Base-by-base conservation (phyloP, 2,329 filamentous ascomycete species). In the Geoglossum cookeanum region DNA sequence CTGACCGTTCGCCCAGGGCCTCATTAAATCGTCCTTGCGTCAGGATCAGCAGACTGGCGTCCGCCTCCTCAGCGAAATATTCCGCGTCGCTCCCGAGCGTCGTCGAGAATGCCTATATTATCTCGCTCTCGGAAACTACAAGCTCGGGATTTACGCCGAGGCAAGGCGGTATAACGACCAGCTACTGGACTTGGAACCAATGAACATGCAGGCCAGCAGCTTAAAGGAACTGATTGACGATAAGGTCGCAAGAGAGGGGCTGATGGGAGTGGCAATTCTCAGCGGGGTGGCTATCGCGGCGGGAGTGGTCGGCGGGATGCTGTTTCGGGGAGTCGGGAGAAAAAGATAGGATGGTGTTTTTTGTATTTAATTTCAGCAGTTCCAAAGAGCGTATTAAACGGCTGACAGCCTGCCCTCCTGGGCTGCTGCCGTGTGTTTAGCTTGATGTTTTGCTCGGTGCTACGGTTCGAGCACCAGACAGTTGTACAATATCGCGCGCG, bases 41-140 rank as follows among this genome's bases (percentile, higher is more conserved):
- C 71, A 77, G 68, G 90, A 98, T 65, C 91, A 97, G 70, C 91
- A 97, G 75, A 83, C 92, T 70, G 91, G 91, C 65, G 89, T 97
- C 61, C 87, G 87, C 62, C 80, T 97, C 37, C 84, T 97, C 59
- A 90, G 88, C 64, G 91, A 97, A 64, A 98, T 98, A 72, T 98
- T 97, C 78, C 88, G 91, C 68, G 83, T 84, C 59, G 85, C 88
- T 39, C 89, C 88, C 63, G 92, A 97, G 71, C 87, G 92, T 64
- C 84, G 92, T 67, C 84, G 92, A 66, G 92, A 98, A 78, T 98
- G 92, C 68, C 85, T 98, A 60, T 98, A 96, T 76, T 98, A 98
- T 72, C 83, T 98, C 57, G 92, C 88, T 30, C 80, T 98, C 35
- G 92, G 92, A 61, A 95, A 97, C 76, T 97, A 91, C 79, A 97